A percentile compares a stretch with the other conserved stretches of the same genome.
Conservation (phyloP, 192 early-diverging fungal species). For the Phlyctochytrium arcticum region DNA sequence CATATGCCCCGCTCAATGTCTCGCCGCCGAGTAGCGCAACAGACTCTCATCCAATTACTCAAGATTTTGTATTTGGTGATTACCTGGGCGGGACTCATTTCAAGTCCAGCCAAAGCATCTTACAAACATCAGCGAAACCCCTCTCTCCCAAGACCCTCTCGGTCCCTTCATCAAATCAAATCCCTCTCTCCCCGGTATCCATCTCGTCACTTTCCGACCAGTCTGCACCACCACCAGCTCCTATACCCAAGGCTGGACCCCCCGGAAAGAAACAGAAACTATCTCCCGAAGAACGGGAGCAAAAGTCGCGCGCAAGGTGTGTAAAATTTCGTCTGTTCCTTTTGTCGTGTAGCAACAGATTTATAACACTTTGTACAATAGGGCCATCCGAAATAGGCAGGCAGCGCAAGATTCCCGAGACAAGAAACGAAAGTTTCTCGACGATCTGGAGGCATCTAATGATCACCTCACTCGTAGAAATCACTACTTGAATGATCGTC, state of each 20-base stretch:
- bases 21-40: background rate
- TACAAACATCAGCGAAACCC: background rate
- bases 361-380: background rate
- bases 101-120: background rate
- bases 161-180: background rate
- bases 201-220: conserved; percentile 5
- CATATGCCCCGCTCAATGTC: no score
- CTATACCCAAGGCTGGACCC: background rate
- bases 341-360: background rate
- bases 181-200: conserved; percentile 8
- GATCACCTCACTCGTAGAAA: conserved; percentile 9
- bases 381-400: conserved; percentile 65
- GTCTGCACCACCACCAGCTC: background rate
- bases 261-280: conserved; percentile 13
- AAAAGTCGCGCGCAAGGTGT: conserved; percentile 19
- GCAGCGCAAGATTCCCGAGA: conserved; percentile 76
- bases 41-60: background rate
- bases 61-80: conserved; percentile 23
- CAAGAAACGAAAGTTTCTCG: conserved; percentile 65
- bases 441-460: conserved; percentile 35
- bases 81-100: background rate
- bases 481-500: background rate
- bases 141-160: background rate
- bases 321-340: background rate
- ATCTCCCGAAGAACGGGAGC: conserved; percentile 27